Evolutionary conservation across 2,329 filamentous ascomycete genomes (phyloP), one percentile per base, ranked within the genome.

Genomic region (Xylaria sp.): DNA sequence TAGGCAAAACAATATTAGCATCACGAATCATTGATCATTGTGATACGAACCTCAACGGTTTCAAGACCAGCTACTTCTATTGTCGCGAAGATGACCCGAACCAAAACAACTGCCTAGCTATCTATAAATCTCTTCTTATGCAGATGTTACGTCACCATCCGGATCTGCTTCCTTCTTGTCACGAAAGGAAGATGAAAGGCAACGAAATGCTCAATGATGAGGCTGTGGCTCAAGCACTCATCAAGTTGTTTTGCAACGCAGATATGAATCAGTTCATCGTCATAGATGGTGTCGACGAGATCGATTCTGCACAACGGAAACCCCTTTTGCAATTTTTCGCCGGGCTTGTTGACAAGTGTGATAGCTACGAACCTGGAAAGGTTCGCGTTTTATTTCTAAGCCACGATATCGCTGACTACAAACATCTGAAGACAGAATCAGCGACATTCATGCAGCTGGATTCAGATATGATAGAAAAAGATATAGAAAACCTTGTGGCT

Each of bases 241-340:
- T 83, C 2, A 72, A 77, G 1, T 62, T 77, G 0, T 77, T 79
- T 23, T 75, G 77, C 13, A 73, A 80, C 2, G 71, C 69, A 33
- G 61, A 63, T 5, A 46, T 66, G 46, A 54, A 73, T 65, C 42
- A 79, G 10, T 82, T 80, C 69, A 76, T 84, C 40, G 68, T 85
- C 6, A 74, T 85, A n/a, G 83, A 85, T 68, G 83, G 83, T 0
- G 68, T 84, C 15, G 82, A 84, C 58, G 82, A 84, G 65, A 82
- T 80, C 59, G 66, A 76, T 0, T n/a, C 58, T 4, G 33, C 59
- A 0, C 77, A 83, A 15, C 67, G 76, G 10, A 74, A 72, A 28
- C 70, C 74, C n/a, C 72, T 80, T 0, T 46, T 79, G 0, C 7
- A 67, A 0, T 81, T 78, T 61, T 67, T 66, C 46, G 17, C 11